Percentiles rank a stretch among this genome's conserved stretches.
Evolutionary conservation across 2,329 filamentous ascomycete species (phyloP).

Genomic region (Fusarium continuum): DNA sequence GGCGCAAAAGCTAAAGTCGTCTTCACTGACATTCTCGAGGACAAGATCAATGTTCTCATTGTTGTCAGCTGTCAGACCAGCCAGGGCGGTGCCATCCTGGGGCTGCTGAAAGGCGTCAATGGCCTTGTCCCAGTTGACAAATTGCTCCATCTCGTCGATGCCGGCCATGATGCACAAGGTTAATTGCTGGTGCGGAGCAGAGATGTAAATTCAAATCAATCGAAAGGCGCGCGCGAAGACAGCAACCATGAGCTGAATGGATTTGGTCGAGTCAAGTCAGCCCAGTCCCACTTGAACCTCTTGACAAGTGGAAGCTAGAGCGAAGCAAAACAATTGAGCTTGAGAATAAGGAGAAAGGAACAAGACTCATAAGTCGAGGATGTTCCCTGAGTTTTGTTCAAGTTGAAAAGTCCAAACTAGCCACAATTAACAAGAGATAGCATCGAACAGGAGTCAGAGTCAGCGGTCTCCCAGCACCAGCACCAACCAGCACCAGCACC

Average conservation of each 20-base stretch:
- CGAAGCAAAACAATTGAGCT: conserved; percentile 5
- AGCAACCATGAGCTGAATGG: conserved; percentile 23
- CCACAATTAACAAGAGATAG: conserved; percentile 14
- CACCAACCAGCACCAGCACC: conserved; percentile 17
- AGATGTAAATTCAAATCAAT: conserved; percentile 32
- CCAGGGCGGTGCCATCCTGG: conserved; percentile 46
- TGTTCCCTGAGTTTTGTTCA: conserved; percentile 41
- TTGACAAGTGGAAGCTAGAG: conserved; percentile 15
- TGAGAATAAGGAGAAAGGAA: conserved; percentile 19
- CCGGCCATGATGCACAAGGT: conserved; percentile 44
- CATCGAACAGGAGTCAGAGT: conserved; percentile 31
- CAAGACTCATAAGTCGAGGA: conserved; percentile 20
- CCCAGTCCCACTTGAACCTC: conserved; percentile 22
- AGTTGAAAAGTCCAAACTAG: conserved; percentile 18
- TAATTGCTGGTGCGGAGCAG: conserved; percentile 20
- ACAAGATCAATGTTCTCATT: conserved; percentile 60
- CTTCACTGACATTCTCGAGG: conserved; percentile 64
- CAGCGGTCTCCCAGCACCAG: conserved; percentile 26
- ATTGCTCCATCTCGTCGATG: conserved; percentile 67
- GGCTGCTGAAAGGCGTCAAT: conserved; percentile 50
- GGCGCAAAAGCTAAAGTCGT: conserved; percentile 68
- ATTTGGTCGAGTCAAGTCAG: conserved; percentile 6
- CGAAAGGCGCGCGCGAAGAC: conserved; percentile 37
- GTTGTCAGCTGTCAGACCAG: conserved; percentile 49
- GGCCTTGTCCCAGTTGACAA: conserved; percentile 69